Percentiles rank a stretch among this genome's conserved stretches.
Conservation (phyloP, 1,284 basidiomycete genomes). For the Cutaneotrichosporon cutaneum region DNA sequence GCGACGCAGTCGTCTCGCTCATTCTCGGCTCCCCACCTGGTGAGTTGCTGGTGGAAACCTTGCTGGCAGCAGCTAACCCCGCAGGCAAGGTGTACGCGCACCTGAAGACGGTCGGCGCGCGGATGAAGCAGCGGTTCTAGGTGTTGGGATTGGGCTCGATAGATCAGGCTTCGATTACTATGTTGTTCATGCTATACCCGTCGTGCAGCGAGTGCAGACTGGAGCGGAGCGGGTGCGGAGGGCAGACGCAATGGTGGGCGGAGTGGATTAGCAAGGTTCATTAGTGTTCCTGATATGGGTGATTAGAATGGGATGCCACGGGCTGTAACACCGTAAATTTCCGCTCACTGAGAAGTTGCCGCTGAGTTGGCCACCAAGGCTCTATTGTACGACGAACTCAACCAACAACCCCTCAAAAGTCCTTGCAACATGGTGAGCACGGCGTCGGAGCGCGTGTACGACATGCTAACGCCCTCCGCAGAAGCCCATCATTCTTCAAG, state of each 20-base stretch:
- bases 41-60: constrained; percentile 15
- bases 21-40: constrained; percentile 95
- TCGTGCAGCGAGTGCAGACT: not conserved
- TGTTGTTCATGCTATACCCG: constrained; percentile 29
- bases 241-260: not conserved
- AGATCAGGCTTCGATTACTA: constrained; percentile 10
- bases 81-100: constrained; percentile 83
- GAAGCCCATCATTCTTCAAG: constrained; percentile 55
- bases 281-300: not conserved
- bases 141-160: constrained; percentile 3
- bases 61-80: constrained; percentile 9
- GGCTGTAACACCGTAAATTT: constrained; percentile 14
- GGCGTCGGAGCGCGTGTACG: not conserved
- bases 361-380: constrained; percentile 12
- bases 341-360: constrained; percentile 9
- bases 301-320: constrained; percentile 12
- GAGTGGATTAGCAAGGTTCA: not conserved
- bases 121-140: constrained; percentile 80
- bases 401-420: constrained; percentile 9
- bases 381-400: constrained; percentile 13
- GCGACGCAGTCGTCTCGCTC: constrained; percentile 91
- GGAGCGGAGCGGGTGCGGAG: not conserved
- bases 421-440: constrained; percentile 23
- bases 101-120: constrained; percentile 81
- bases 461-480: constrained; percentile 24